Evolutionary conservation across 2,329 filamentous ascomycete genomes (phyloP).

Genomic region (Amauroascus verrucosus): DNA sequence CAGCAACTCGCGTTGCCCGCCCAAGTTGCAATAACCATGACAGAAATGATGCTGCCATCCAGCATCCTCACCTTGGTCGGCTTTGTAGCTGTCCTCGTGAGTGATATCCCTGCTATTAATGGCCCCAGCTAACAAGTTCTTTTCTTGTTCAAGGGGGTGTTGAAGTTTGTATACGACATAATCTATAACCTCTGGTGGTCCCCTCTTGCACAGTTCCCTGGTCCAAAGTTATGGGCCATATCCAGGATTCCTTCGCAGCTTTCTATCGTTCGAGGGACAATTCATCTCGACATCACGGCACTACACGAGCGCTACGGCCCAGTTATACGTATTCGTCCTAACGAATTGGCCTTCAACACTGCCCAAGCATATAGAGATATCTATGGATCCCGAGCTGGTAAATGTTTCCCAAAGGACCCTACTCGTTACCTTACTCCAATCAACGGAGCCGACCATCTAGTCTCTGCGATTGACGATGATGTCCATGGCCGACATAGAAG

Average conservation of each 20-base stretch:
- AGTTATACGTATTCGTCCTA: conserved; percentile 24
- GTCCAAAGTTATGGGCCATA: conserved; percentile 15
- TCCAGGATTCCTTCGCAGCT: conserved; percentile 16
- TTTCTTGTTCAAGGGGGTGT: background rate
- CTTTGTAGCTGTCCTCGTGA: background rate
- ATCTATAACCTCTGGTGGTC: conserved; percentile 23
- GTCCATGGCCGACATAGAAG: conserved; percentile 18
- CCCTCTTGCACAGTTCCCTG: conserved; percentile 20
- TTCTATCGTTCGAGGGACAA: conserved; percentile 15
- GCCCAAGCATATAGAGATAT: conserved; percentile 25
- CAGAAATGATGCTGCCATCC: background rate
- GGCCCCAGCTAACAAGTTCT: background rate
- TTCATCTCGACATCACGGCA: conserved; percentile 19
- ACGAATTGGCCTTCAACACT: conserved; percentile 21
- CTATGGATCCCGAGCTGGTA: conserved; percentile 18
- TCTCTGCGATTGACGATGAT: conserved; percentile 2
- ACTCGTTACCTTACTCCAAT: background rate
- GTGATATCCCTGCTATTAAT: background rate
- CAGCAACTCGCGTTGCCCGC: background rate
- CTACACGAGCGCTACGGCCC: conserved; percentile 24
- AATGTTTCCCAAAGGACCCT: conserved; percentile 9
- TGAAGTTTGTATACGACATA: background rate
- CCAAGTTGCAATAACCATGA: background rate
- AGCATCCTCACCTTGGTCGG: background rate
- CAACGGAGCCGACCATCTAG: conserved; percentile 2